These are phyloP conservation scores for Penicillium sclerotiorum DNA, from an alignment of 2,329 filamentous ascomycete genomes.

Conservation along the genomic window DNA sequence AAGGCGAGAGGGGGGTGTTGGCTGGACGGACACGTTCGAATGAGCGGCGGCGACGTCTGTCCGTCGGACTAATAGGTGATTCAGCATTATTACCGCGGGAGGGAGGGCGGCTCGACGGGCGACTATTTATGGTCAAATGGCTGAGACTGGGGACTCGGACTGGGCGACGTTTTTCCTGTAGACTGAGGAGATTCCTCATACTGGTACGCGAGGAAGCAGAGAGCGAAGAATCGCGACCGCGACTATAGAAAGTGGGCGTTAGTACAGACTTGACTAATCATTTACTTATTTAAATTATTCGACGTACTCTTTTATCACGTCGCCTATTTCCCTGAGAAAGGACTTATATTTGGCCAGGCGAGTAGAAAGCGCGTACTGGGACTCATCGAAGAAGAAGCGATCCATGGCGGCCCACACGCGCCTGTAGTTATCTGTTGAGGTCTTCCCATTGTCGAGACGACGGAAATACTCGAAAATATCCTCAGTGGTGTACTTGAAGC, in stretches of 20 bases:
- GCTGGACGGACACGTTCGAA: conserved; percentile 38
- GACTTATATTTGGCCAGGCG: conserved; percentile 55
- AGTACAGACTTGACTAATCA: conserved; percentile 12
- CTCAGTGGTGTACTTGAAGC: conserved; percentile 54
- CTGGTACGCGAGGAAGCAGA: conserved; percentile 29
- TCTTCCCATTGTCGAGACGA: conserved; percentile 36
- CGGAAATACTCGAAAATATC: conserved; percentile 53
- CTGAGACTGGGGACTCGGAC: no score
- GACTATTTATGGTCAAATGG: not conserved
- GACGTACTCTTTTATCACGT: conserved; percentile 53
- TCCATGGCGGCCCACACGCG: conserved; percentile 56
- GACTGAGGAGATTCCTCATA: conserved; percentile 30
- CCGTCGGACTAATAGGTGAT: conserved; percentile 31
- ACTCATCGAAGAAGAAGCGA: conserved; percentile 50
- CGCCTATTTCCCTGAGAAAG: conserved; percentile 51
- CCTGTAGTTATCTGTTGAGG: conserved; percentile 43
- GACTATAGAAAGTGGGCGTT: conserved; percentile 22
- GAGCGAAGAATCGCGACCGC: conserved; percentile 26
- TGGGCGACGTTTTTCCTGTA: conserved; percentile 37
- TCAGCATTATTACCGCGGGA: conserved; percentile 29
- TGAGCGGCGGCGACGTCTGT: conserved; percentile 36
- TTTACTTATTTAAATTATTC: no score
- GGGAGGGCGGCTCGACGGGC: not conserved
- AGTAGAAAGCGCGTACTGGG: conserved; percentile 48
- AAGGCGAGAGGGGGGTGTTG: conserved; percentile 31